Evolutionary conservation across 1,139 yeast genomes (phyloP).

Genomic region (Saccharomycopsis crataegensis): DNA sequence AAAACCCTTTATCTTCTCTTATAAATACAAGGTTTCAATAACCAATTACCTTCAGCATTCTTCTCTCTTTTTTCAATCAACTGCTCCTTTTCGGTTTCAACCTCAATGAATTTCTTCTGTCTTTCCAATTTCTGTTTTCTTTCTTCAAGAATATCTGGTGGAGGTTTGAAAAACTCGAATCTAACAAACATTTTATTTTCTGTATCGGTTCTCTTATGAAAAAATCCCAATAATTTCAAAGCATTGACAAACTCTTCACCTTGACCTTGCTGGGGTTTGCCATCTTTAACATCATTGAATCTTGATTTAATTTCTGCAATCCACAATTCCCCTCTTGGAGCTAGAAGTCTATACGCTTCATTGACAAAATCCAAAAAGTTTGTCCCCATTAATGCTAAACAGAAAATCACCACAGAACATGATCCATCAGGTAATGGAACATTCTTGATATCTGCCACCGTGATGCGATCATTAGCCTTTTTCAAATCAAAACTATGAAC

Average conservation of each 20-base stretch:
- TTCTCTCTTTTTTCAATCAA: constrained; percentile 48
- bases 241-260: constrained; percentile 76
- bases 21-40: constrained; percentile 91
- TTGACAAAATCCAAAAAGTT: constrained; percentile 84
- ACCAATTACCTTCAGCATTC: constrained; percentile 76
- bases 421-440: constrained; percentile 79
- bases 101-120: constrained; percentile 66
- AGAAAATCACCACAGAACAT: constrained; percentile 79
- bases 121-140: constrained; percentile 56
- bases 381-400: constrained; percentile 95
- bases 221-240: constrained; percentile 71
- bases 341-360: constrained; percentile 81
- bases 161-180: constrained; percentile 88
- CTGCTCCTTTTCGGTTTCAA: constrained; percentile 52
- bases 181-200: constrained; percentile 88
- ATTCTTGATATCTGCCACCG: constrained; percentile 89
- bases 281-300: constrained; percentile 38
- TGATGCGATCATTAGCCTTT: constrained; percentile 77
- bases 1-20: constrained; percentile 56
- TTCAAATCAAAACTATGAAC: constrained; percentile 90
- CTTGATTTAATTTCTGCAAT: constrained; percentile 95
- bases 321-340: constrained; percentile 94
- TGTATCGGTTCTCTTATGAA: constrained; percentile 83
- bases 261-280: constrained; percentile 28
- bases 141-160: constrained; percentile 60